Evolutionary conservation across 176 grass and related monocot species (phyloP), one percentile per base, ranked within the genome.

Genomic region (Melocanna baccifera): DNA sequence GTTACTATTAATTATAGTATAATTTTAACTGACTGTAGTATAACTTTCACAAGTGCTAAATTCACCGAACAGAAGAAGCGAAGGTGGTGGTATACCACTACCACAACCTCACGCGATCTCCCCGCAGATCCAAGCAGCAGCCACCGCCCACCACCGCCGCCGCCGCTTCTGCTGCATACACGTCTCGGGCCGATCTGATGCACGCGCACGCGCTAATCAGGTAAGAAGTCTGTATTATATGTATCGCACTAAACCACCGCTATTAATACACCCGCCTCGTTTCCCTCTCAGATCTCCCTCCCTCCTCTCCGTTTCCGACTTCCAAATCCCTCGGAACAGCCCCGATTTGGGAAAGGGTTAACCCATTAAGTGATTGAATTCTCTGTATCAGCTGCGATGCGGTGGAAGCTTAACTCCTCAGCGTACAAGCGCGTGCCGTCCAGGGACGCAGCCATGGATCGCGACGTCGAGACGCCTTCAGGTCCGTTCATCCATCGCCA

Each of bases 351-450:
- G 59, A 14, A 53, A 29, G 59, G 59, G 6, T 2, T 6, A 29
- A 26, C 6, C 14, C 13, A 16, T 13, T 16, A 29, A 1, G 13
- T 15, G 28, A 1, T 64, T 16, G 6, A 19, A 32, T 51, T 46
- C 32, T 81, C 2, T 59, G 71, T n/a, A 82, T 62, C 79, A 87
- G 75, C 74, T 78, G 74, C 81, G 79, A 97, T 97, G 94, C 89
- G 85, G 79, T 97, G 89, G 94, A 97, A 94, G 82, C 78, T 93
- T 85, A 91, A 85, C 80, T 92, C 83, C 23, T 87, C 93, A 13
- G 93, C 75, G 12, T 95, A 98, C 91, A 98, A 98, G 91, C 86
- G 96, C 80, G 86, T 94, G 89, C 70, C 93, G 65, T 90, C 91
- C 23, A 90, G 88, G 68, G 96, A 98, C 19, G 77, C 87, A 13